Base-by-base conservation (phyloP, 352 stramenopile species). In the Pythium angustatum region DNA sequence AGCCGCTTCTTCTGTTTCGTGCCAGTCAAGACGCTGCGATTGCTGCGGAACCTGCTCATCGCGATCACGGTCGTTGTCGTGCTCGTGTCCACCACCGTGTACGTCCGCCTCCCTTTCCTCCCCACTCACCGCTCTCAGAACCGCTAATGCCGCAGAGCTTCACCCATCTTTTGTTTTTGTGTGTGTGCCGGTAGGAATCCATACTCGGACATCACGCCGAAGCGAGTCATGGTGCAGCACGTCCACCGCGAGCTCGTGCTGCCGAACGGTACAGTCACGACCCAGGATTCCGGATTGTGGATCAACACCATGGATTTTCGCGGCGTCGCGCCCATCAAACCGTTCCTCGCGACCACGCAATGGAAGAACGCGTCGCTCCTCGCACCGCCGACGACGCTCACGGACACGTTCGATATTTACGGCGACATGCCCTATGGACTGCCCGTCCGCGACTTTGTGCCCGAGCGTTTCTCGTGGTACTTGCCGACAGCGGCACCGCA, bases 1-100 rank as follows among this genome's bases (percentile, higher is more conserved):
- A 69, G 76, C 0, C 82, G 82, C 17, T 82, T 93, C 27, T 89
- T 93, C 66, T 93, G 84, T 74, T 88, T 89, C 47, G 66, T 91
- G 3, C 66, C 73, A 22, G 59, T 68, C 2, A 71, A 72, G n/a
- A 67, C 79, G n/a, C 67, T 90, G 3, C 61, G 67, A 14, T 11
- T 52, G 9, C 26, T 87, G 15, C 79, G 77, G 22, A 83, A 85
- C 38, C 15, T 66, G 24, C 70, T 78, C 21, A 61, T 86, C 5
- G n/a, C 73, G 10, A 34, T 79, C 17, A 79, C 77, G 2, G 43
- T 83, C n/a, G 34, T 50, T 17, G 66, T 66, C 3, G 68, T 83
- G 14, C 64, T 77, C 17, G 62, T 88, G 41, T 81, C 79, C 44
- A 87, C 78, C 0, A 62, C n/a, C n/a, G n/a, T n/a, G n/a, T n/a